Evolutionary conservation across 305 asterid species (phyloP), one percentile per base, ranked within the genome.

Genomic region (Withania somnifera): DNA sequence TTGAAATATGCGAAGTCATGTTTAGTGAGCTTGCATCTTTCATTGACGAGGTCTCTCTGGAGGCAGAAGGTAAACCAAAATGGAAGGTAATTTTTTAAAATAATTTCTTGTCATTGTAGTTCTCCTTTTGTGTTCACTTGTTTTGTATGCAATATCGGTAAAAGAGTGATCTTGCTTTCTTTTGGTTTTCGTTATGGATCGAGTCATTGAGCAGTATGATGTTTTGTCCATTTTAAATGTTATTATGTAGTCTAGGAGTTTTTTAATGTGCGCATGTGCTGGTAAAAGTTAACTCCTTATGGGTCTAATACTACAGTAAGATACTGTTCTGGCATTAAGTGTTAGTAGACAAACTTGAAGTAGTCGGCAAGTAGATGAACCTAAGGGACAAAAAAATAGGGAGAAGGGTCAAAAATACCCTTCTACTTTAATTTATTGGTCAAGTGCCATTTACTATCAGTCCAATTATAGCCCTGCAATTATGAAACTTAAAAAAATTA

Each of bases 21-120:
- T 97, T 95, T 89, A 92, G 98, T 45, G 98, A 97, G 89, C 99
- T 97, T 85, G 88, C 98, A 4, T 93, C 98, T 83, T 97, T 95
- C 89, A 90, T 93, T 66, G 98, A 97, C 79, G 99, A 97, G 85
- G 90, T 93, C 81, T 93, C 98, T 81, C 87, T 91, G 85, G 99
- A 97, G 87, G 91, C 98, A 28, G 99, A 97, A 88, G 98, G 95
- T 84, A 97, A 95, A 83, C 97, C 99, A 61, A 97, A 97, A 87
- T 97, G 99, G 99, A 97, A 97, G 99, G 99, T 97, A 92, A 47
- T 66, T 79, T 78, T 77, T 26, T 15, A 19, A 85, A 81, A 78
- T 82, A 80, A 40, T 81, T 64, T 3, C 79, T 76, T 50, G 78
- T 57, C 64, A 81, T 76, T 40, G 81, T 82, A 51, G 63, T 77